A percentile compares a stretch with the other conserved stretches of the same genome.
These are phyloP conservation scores for Echinochloa phyllopogon DNA, from an alignment of 176 grass and related monocot species.

Conservation along the genomic window DNA sequence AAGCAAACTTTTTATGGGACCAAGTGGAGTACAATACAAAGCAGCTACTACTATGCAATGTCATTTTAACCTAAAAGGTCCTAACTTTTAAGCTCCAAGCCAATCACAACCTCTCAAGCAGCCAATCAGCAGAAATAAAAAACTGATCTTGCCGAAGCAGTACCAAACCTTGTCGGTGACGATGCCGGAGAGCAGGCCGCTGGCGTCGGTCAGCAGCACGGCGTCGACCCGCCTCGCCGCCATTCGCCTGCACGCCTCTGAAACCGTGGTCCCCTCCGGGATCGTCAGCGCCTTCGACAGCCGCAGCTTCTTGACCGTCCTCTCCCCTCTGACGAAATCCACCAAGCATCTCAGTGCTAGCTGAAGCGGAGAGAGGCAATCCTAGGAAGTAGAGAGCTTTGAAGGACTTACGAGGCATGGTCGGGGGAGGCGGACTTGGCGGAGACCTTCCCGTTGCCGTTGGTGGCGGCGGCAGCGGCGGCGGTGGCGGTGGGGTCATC, in stretches of 20 bases:
- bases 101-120: background rate
- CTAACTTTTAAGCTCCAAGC: background rate
- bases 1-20: slow-evolving; percentile 36
- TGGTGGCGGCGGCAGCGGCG: background rate
- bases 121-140: no score
- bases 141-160: background rate
- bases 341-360: slow-evolving; percentile 3
- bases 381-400: background rate
- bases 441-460: background rate
- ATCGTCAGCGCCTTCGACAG: slow-evolving; percentile 92
- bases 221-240: slow-evolving; percentile 69
- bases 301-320: slow-evolving; percentile 90
- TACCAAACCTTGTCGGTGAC: slow-evolving; percentile 79
- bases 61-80: background rate
- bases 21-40: slow-evolving; percentile 32
- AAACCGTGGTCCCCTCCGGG: slow-evolving; percentile 73
- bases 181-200: slow-evolving; percentile 91
- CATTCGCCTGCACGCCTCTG: slow-evolving; percentile 87
- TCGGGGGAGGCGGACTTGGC: slow-evolving; percentile 52
- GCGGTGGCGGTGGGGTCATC: slow-evolving; percentile 33
- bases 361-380: background rate
- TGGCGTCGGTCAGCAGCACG: slow-evolving; percentile 80
- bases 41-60: background rate
- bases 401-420: slow-evolving; percentile 47
- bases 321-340: slow-evolving; percentile 63